Percentiles rank a stretch among this genome's conserved stretches.
These are phyloP conservation scores for Leucocoprinus leucothites DNA, from an alignment of 768 basidiomycete genomes.

Conservation along the genomic window DNA sequence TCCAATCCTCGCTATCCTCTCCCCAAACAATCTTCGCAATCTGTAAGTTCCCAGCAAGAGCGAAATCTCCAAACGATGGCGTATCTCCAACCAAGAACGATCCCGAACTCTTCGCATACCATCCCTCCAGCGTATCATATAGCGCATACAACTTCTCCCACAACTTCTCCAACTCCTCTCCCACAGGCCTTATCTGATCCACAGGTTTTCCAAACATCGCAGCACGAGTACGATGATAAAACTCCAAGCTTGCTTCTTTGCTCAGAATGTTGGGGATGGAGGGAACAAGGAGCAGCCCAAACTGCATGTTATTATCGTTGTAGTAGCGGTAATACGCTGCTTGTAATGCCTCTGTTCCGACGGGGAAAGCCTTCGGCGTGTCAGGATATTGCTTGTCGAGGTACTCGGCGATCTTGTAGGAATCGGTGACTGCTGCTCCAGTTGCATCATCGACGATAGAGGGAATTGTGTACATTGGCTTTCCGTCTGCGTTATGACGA, in stretches of 20 bases:
- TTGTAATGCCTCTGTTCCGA: conserved; percentile 27
- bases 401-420: conserved; percentile 34
- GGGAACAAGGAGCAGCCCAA: background rate
- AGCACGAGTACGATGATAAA: background rate
- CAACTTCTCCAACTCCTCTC: background rate
- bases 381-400: conserved; percentile 39
- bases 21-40: conserved; percentile 30
- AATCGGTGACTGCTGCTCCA: conserved; percentile 15
- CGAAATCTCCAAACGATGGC: conserved; percentile 33
- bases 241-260: background rate
- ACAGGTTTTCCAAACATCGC: conserved; percentile 5
- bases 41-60: conserved; percentile 24
- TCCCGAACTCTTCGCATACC: conserved; percentile 5
- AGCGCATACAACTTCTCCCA: conserved; percentile 24
- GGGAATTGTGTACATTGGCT: conserved; percentile 42
- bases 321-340: conserved; percentile 20
- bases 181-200: background rate
- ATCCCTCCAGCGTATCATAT: conserved; percentile 10
- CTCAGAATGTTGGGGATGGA: background rate
- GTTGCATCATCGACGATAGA: conserved; percentile 47
- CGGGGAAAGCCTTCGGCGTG: conserved; percentile 28
- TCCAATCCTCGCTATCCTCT: conserved; percentile 38
- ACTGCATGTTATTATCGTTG: background rate
- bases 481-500: conserved; percentile 25
- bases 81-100: conserved; percentile 13